A percentile compares a stretch with the other conserved stretches of the same genome.
phyloP scores from a whole-genome alignment of 2,329 filamentous ascomycete genomes.

The Pseudogymnoascus sp. region DNA sequence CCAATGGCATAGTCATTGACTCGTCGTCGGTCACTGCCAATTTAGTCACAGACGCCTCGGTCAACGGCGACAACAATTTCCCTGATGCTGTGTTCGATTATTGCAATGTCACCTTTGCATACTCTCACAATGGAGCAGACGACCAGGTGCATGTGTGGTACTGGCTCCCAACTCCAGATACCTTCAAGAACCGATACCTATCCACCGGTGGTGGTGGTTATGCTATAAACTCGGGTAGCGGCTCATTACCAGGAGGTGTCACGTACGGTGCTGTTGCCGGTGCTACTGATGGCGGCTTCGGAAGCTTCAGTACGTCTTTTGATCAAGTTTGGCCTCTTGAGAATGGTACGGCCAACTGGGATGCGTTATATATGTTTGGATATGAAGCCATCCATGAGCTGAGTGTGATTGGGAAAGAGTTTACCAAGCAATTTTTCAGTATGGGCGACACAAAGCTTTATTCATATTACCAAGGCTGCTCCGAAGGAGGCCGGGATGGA shows the following conservation, averaged over 20 bases:
- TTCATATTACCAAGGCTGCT: conserved; percentile 47
- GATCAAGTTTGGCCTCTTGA: conserved; percentile 32
- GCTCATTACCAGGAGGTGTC: conserved; percentile 34
- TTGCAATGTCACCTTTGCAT: conserved; percentile 41
- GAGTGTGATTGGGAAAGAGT: conserved; percentile 35
- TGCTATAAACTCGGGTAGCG: conserved; percentile 34
- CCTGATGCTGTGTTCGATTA: conserved; percentile 32
- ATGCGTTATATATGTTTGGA: conserved; percentile 32
- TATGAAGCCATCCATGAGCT: conserved; percentile 33
- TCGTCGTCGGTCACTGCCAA: conserved; percentile 32
- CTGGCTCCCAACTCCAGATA: conserved; percentile 36
- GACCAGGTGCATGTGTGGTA: conserved; percentile 33
- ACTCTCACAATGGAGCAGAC: conserved; percentile 35
- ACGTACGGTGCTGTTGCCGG: conserved; percentile 42
- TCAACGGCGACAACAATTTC: conserved; percentile 25
- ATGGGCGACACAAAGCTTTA: conserved; percentile 27
- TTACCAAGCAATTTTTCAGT: conserved; percentile 37
- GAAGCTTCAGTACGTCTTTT: conserved; percentile 36
- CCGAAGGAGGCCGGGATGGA: conserved; percentile 43
- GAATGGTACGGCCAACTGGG: conserved; percentile 34
- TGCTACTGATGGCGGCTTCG: conserved; percentile 44
- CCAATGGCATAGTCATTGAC: conserved; percentile 19
- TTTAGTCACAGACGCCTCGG: conserved; percentile 29
- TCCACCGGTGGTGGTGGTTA: conserved; percentile 40
- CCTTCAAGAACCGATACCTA: conserved; percentile 41